Evolutionary conservation across 176 grass and related monocot species (phyloP), one percentile per base, ranked within the genome.

Genomic region (Pharus latifolius): DNA sequence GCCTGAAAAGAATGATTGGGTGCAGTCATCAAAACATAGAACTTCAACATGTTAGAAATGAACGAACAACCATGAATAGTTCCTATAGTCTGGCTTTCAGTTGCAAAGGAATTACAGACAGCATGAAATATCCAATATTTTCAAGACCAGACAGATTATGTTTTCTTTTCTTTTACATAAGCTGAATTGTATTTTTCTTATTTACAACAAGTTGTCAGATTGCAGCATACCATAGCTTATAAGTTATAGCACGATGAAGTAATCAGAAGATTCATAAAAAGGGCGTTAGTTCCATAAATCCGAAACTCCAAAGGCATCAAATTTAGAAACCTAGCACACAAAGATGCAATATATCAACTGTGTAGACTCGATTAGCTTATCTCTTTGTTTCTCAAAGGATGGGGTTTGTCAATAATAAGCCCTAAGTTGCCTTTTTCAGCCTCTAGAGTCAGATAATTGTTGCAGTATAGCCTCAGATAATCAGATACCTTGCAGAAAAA

Each of bases 1-100:
- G 80, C 81, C 95, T 99, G 67, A 18, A 61, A 63, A 5, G 15
- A 73, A 67, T 12, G 78, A 58, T 76, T 2, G 27, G 37, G 41
- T 44, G 14, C 33, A 70, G 47, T 59, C 31, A 60, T 60, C 37
- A 67, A 80, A 76, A 59, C 6, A 20, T 19, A 20, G 20, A 78
- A 53, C 27, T 65, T 51, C 34, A 52, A 48, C 51, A 57, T 17
- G 35, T 51, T 65, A 73, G 13, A 67, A 46, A 8, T 16, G 60
- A 56, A 50, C 10, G 58, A 58, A 51, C 18, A 52, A 34, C 70
- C 41, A 51, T 27, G 48, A 5, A 25, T 69, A 77, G 49, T 10
- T 65, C 18, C 7, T 59, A 19, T 22, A 78, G 59, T 67, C 67
- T 60, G 26, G 16, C 7, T 79, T 35, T 73, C 7, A 37, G 27